Conservation (phyloP, 2,329 filamentous ascomycete species). For the Aschersonia sp. region DNA sequence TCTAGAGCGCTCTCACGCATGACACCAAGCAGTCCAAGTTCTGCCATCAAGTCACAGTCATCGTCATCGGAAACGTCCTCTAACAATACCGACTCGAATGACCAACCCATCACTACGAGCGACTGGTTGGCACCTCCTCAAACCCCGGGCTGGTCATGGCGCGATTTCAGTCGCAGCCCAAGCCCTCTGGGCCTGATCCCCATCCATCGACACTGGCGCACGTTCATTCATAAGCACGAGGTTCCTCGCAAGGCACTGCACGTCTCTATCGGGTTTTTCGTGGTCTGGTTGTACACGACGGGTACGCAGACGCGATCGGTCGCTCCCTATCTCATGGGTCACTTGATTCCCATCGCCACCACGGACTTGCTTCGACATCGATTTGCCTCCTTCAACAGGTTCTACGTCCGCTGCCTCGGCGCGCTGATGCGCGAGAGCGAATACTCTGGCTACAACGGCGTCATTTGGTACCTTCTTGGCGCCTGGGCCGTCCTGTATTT, state of each 20-base stretch:
- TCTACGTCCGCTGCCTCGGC: conserved; percentile 76
- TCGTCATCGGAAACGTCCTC: conserved; percentile 9
- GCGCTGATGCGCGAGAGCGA: conserved; percentile 96
- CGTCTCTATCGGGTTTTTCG: conserved; percentile 92
- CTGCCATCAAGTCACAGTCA: conserved; percentile 2
- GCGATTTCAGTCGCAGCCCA: conserved; percentile 79
- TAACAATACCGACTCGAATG: conserved; percentile 15
- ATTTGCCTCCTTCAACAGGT: conserved; percentile 64
- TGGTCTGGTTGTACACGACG: conserved; percentile 69
- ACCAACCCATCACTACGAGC: conserved; percentile 27
- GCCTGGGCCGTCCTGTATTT: conserved; percentile 75
- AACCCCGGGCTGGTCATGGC: conserved; percentile 58
- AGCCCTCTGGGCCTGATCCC: conserved; percentile 90
- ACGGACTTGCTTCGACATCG: conserved; percentile 74
- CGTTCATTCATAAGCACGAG: conserved; percentile 91
- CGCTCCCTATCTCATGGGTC: conserved; percentile 68
- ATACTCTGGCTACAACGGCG: conserved; percentile 86
- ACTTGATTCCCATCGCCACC: conserved; percentile 70
- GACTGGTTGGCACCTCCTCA: conserved; percentile 59
- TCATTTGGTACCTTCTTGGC: conserved; percentile 91
- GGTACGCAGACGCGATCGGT: conserved; percentile 67
- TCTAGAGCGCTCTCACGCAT: conserved; percentile 36
- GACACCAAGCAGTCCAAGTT: conserved; percentile 30
- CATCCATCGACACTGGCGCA: conserved; percentile 83
- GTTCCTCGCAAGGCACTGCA: conserved; percentile 88